Evolutionary conservation across 2,329 filamentous ascomycete species (phyloP).

Genomic region (Pseudocercospora fijiensis): DNA sequence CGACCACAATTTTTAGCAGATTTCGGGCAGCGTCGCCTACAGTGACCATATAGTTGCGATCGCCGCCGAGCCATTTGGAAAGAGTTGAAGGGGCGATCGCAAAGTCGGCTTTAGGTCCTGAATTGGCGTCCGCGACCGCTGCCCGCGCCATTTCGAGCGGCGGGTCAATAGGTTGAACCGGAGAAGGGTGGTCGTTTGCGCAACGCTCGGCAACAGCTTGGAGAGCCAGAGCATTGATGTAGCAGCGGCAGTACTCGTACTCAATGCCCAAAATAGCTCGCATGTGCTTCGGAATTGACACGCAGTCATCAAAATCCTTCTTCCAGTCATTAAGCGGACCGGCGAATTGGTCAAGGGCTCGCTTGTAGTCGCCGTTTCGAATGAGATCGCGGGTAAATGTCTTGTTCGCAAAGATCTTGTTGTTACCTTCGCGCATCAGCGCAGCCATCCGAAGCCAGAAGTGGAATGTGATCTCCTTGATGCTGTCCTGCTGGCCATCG

Average conservation of each 20-base stretch:
- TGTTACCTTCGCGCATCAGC: conserved; percentile 87
- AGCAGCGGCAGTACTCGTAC: conserved; percentile 91
- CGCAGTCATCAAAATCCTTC: conserved; percentile 71
- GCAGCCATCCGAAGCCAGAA: conserved; percentile 94
- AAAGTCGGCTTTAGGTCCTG: conserved; percentile 41
- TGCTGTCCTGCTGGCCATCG: conserved; percentile 32
- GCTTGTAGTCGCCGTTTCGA: conserved; percentile 78
- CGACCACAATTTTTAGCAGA: conserved; percentile 72
- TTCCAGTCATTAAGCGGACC: conserved; percentile 77
- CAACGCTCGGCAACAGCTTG: conserved; percentile 94
- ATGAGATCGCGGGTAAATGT: conserved; percentile 88
- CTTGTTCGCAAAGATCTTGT: conserved; percentile 81
- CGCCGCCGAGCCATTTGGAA: conserved; percentile 56
- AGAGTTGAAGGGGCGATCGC: conserved; percentile 49
- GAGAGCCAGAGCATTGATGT: conserved; percentile 88
- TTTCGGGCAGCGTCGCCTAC: conserved; percentile 76
- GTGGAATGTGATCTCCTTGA: conserved; percentile 63
- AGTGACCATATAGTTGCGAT: conserved; percentile 63
- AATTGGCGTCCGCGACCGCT: conserved; percentile 34
- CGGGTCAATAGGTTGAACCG: conserved; percentile 31
- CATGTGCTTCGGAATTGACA: conserved; percentile 56
- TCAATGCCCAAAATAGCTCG: conserved; percentile 84
- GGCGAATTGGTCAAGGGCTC: conserved; percentile 76
- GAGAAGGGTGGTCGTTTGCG: conserved; percentile 65
- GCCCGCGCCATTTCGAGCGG: conserved; percentile 33